These are phyloP conservation scores for Fomitopsis schrenkii DNA, from an alignment of 1,284 basidiomycete genomes.

Conservation along the genomic window DNA sequence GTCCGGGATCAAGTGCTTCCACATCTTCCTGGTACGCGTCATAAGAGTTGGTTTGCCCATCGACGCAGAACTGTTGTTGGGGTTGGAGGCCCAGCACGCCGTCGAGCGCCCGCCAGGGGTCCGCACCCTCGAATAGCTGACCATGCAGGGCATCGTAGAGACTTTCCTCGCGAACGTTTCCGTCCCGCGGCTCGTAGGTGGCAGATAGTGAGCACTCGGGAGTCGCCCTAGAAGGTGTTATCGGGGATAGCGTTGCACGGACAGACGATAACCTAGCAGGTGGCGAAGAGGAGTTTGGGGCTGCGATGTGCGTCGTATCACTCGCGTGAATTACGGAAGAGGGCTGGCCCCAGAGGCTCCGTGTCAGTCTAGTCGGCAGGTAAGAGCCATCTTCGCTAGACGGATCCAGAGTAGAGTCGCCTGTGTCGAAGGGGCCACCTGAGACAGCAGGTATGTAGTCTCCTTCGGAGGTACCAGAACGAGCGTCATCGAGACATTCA, in stretches of 20 bases:
- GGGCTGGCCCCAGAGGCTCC: background rate
- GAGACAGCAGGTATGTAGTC: no score
- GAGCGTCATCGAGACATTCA: background rate
- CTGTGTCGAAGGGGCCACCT: no score
- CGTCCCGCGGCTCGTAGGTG: background rate
- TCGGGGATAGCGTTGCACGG: no score
- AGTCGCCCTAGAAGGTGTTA: background rate
- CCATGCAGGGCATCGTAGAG: conserved; percentile 19
- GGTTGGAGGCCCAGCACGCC: conserved; percentile 12
- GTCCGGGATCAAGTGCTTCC: no score
- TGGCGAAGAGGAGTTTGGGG: no score
- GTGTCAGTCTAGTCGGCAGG: background rate
- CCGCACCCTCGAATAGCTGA: conserved; percentile 20
- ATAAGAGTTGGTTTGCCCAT: no score
- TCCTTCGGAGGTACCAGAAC: no score
- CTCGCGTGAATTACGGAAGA: background rate
- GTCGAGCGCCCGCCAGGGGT: conserved; percentile 21
- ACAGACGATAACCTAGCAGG: no score
- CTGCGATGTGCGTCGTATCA: background rate
- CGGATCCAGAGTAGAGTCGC: no score
- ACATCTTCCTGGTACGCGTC: no score
- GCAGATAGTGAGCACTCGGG: background rate
- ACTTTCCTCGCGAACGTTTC: background rate
- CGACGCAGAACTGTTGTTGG: background rate
- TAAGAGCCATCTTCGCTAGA: no score